These are phyloP conservation scores for Aspergillus alliaceus DNA, from an alignment of 2,329 filamentous ascomycete species.

Conservation along the genomic window DNA sequence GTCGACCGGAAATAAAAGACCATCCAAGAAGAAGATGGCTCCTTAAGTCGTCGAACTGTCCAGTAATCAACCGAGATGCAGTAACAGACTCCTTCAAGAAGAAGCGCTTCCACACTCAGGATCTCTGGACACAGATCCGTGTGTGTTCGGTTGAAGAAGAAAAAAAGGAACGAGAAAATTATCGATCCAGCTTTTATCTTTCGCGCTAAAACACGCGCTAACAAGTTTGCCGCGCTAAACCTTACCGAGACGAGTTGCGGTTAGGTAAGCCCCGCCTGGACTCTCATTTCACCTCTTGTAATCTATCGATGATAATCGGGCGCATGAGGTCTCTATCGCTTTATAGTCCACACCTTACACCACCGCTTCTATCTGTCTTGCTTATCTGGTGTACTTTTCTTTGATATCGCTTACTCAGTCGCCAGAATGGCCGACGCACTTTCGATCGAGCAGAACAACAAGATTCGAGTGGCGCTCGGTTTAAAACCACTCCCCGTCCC, in stretches of 20 bases:
- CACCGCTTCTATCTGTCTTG: not conserved
- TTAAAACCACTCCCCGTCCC: conserved; percentile 87
- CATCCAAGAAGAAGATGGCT: conserved; percentile 66
- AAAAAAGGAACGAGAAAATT: conserved; percentile 40
- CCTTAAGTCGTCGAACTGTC: conserved; percentile 84
- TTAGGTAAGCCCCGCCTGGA: conserved; percentile 19
- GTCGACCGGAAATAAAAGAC: conserved; percentile 85
- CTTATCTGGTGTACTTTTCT: not conserved
- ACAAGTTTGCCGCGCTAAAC: conserved; percentile 20
- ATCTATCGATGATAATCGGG: not conserved
- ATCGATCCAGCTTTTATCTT: conserved; percentile 26
- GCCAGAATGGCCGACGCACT: conserved; percentile 55
- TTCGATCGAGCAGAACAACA: conserved; percentile 90
- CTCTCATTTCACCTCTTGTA: not conserved
- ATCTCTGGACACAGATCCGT: conserved; percentile 85
- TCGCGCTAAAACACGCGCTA: conserved; percentile 28
- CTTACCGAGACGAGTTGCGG: conserved; percentile 14
- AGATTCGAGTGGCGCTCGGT: conserved; percentile 83
- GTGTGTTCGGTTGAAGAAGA: conserved; percentile 42
- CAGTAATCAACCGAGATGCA: conserved; percentile 74
- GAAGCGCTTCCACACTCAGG: conserved; percentile 54
- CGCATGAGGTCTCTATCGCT: not conserved
- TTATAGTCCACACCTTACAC: not conserved
- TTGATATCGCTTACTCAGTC: not conserved
- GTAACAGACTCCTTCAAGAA: conserved; percentile 43